Evolutionary conservation across 1,139 yeast genomes (phyloP).

Genomic region (Candida tunisiensis): DNA sequence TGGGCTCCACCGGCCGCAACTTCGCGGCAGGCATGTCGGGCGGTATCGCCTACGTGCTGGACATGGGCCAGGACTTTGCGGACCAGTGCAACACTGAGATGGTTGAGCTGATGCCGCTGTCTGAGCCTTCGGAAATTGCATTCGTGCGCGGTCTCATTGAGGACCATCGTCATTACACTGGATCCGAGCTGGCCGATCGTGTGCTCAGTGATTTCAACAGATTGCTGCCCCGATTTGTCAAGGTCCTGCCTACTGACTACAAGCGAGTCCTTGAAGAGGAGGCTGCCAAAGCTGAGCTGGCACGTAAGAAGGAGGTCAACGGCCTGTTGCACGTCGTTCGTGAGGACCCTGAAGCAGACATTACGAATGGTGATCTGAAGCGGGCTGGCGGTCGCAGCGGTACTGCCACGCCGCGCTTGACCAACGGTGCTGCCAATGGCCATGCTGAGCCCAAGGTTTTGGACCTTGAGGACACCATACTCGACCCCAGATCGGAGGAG

Average conservation of each 20-base stretch:
- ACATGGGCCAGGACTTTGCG: constrained; percentile 83
- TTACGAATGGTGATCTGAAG: constrained; percentile 66
- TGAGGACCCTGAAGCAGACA: constrained; percentile 74
- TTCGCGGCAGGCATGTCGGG: constrained; percentile 99
- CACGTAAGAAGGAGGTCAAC: constrained; percentile 32
- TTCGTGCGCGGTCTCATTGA: constrained; percentile 86
- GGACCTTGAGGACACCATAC: constrained; percentile 80
- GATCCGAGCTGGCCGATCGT: constrained; percentile 76
- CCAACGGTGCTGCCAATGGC: constrained; percentile 28
- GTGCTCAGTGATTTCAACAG: constrained; percentile 78
- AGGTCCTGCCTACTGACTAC: constrained; percentile 85
- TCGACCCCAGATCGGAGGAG: constrained; percentile 48
- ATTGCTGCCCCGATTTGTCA: constrained; percentile 75
- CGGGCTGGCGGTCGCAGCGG: constrained; percentile 4
- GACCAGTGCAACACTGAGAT: constrained; percentile 69
- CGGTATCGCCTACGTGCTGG: constrained; percentile 94
- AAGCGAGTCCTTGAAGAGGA: constrained; percentile 78
- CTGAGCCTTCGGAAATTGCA: constrained; percentile 87
- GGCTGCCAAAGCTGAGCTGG: constrained; percentile 47
- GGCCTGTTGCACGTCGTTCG: constrained; percentile 47
- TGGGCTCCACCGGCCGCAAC: constrained; percentile 85
- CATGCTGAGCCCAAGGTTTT: constrained; percentile 66
- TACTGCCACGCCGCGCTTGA: neutral
- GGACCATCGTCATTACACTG: constrained; percentile 90
- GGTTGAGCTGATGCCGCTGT: constrained; percentile 60